Evolutionary conservation across 192 early-diverging fungal genomes (phyloP), one percentile per base, ranked within the genome.

Genomic region (Linnemannia schmuckeri): DNA sequence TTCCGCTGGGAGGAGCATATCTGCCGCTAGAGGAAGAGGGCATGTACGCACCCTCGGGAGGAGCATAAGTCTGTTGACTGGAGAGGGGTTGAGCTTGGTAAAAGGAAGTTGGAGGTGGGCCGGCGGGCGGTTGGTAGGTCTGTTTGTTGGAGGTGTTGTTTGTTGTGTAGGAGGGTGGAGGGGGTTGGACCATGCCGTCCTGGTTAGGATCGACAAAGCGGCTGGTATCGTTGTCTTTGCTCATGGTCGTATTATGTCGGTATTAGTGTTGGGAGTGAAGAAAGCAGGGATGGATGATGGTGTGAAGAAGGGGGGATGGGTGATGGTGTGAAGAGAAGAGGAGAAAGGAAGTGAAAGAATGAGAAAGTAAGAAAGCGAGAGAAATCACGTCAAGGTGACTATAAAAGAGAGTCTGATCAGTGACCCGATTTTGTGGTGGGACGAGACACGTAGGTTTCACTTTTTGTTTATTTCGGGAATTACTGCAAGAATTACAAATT

Each of bases 81-180:
- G 63, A 41, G 4, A 70, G 8, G 12, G 77, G 77, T 68, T 78
- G 77, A 35, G 77, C 77, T 54, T 78, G 77, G 68, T 78, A 78
- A 27, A 47, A 68, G 27, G 74, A 0, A 12, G 22, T 22, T 30
- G 46, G 33, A 10, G 63, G 47, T 37, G 20, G 18, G 5, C 69
- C 77, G 10, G 77, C 47, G 5, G 76, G 76, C 0, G 76, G 76
- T 33, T 40, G 27, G 55, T 44, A 77, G 35, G 54, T 10, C 0
- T 27, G 4, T 13, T 70, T 71, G 18, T 12, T 47, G n/a, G 44
- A 1, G 27, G 42, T 22, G 5, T 30, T 37, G 27, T 40, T 78
- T 24, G 44, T 35, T 20, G 68, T 42, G 35, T 78, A 78, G 12
- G 77, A 78, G 6, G 77, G 77, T 24, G 77, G 77, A 66, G 77